These are phyloP conservation scores for Trametes sanguinea DNA, from an alignment of 768 basidiomycete species.

Conservation along the genomic window DNA sequence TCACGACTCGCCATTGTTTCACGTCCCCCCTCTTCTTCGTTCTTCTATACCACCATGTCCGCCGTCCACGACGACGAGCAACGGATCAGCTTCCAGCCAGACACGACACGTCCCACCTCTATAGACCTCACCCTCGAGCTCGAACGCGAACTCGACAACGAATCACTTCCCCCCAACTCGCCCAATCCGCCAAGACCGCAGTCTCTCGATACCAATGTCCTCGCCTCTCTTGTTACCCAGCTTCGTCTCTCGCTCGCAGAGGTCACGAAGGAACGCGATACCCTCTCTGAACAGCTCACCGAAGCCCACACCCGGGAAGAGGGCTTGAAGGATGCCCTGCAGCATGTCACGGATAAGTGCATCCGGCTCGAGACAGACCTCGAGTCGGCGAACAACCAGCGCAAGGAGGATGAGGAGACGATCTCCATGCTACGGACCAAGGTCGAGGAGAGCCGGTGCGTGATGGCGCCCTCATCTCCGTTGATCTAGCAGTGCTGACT, in stretches of 20 bases:
- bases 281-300: slow-evolving; percentile 54
- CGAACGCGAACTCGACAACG: slow-evolving; percentile 71
- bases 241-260: slow-evolving; percentile 66
- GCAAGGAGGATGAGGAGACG: slow-evolving; percentile 74
- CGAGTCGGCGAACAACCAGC: slow-evolving; percentile 41
- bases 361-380: slow-evolving; percentile 59
- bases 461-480: background rate
- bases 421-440: slow-evolving; percentile 76
- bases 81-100: slow-evolving; percentile 23
- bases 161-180: slow-evolving; percentile 52
- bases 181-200: slow-evolving; percentile 43
- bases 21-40: slow-evolving; percentile 1
- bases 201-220: slow-evolving; percentile 72
- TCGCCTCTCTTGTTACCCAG: slow-evolving; percentile 75
- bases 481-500: background rate
- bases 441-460: slow-evolving; percentile 84
- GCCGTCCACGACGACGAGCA: slow-evolving; percentile 25
- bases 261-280: slow-evolving; percentile 72
- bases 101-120: slow-evolving; percentile 44
- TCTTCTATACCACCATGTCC: slow-evolving; percentile 11
- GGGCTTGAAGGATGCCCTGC: slow-evolving; percentile 61
- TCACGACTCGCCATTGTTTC: slow-evolving; percentile 12
- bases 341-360: slow-evolving; percentile 67
- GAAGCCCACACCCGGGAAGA: slow-evolving; percentile 56
- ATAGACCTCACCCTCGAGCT: slow-evolving; percentile 82